phyloP scores from a whole-genome alignment of 2,329 filamentous ascomycete genomes.

The Tolypocladium tropicale region DNA sequence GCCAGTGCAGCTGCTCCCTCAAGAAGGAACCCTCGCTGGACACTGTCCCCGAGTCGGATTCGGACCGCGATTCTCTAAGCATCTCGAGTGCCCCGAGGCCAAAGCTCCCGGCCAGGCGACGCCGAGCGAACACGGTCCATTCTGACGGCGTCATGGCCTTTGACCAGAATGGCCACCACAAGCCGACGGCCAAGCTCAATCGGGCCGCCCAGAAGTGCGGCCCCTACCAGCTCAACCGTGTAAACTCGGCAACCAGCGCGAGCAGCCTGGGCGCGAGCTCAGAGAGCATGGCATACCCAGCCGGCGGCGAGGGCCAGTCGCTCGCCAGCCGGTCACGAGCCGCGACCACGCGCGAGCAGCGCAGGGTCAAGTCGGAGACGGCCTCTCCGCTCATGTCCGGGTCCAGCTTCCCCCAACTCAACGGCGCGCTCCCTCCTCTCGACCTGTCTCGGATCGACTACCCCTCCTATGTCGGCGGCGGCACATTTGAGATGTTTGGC shows the following conservation, averaged over 20 bases:
- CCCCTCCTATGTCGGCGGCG: slow-evolving; percentile 34
- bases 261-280: slow-evolving; percentile 35
- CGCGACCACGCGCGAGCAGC: slow-evolving; percentile 33
- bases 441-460: slow-evolving; percentile 48
- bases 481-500: slow-evolving; percentile 41
- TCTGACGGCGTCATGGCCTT: slow-evolving; percentile 50
- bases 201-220: slow-evolving; percentile 51
- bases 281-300: slow-evolving; percentile 29
- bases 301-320: slow-evolving; percentile 20
- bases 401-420: slow-evolving; percentile 40
- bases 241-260: slow-evolving; percentile 46
- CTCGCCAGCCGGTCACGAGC: slow-evolving; percentile 22
- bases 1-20: slow-evolving; percentile 52
- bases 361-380: slow-evolving; percentile 50
- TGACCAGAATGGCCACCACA: slow-evolving; percentile 56
- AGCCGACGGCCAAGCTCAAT: slow-evolving; percentile 49
- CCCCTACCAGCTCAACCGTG: slow-evolving; percentile 50
- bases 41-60: slow-evolving; percentile 54
- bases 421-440: slow-evolving; percentile 42
- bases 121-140: slow-evolving; percentile 51
- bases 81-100: slow-evolving; percentile 18
- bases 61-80: slow-evolving; percentile 34
- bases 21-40: slow-evolving; percentile 53
- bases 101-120: slow-evolving; percentile 36
- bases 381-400: slow-evolving; percentile 46